Percentiles rank a stretch among this genome's conserved stretches.
phyloP scores from a whole-genome alignment of 139 green algal genomes.

The Astrephomene gubernaculifera region DNA sequence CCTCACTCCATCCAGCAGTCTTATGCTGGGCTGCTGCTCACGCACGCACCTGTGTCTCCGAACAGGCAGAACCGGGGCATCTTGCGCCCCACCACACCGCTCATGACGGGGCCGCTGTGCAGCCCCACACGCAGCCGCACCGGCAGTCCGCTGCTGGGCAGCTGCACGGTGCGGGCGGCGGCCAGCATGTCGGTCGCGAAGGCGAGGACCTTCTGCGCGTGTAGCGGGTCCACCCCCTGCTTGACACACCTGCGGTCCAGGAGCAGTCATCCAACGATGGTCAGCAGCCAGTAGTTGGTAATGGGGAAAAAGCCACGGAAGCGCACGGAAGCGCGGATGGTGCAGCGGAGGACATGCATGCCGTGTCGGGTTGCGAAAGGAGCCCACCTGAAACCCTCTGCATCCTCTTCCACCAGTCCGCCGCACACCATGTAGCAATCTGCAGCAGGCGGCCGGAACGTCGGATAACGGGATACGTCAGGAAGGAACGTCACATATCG shows the following conservation, averaged over 20 bases:
- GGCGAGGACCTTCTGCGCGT: conserved; percentile 36
- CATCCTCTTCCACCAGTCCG: conserved; percentile 27
- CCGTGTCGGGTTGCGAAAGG: neutral
- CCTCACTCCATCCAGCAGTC: too few species aligned
- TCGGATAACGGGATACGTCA: too few species aligned
- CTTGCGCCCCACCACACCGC: conserved; percentile 40
- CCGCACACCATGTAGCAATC: conserved; percentile 44
- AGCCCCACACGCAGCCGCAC: conserved; percentile 33
- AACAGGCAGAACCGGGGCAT: conserved; percentile 54
- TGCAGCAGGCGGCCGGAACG: too few species aligned
- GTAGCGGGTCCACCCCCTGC: conserved; percentile 17
- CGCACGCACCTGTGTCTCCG: conserved; percentile 30
- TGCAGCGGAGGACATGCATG: neutral
- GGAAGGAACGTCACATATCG: too few species aligned
- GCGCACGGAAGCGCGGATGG: neutral
- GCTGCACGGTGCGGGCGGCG: neutral
- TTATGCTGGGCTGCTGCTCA: too few species aligned
- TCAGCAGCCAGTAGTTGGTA: neutral
- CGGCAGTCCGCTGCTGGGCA: conserved; percentile 23
- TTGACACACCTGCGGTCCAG: conserved; percentile 6
- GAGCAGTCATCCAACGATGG: neutral
- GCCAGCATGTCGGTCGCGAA: conserved; percentile 47
- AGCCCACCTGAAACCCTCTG: conserved; percentile 31
- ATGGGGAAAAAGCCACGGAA: neutral
- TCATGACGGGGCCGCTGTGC: conserved; percentile 42